Conservation (phyloP, 2,329 filamentous ascomycete genomes). For the Daldinia sp. region DNA sequence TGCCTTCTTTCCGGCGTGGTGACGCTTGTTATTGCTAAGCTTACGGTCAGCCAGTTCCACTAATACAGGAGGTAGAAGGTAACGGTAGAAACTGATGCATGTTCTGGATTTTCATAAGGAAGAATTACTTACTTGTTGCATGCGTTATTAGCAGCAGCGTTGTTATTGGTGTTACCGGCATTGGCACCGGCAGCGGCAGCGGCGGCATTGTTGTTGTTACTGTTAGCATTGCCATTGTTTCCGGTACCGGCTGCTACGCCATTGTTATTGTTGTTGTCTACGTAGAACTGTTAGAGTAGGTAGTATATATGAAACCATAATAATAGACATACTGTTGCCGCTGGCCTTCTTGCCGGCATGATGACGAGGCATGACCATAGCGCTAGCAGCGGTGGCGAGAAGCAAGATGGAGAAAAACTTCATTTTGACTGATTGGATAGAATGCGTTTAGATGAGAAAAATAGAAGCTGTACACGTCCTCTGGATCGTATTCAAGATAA, state of each 20-base stretch:
- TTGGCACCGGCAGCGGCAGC: slow-evolving; percentile 6
- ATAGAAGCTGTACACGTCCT: slow-evolving; percentile 17
- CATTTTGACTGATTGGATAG: slow-evolving; percentile 35
- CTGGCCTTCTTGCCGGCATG: slow-evolving; percentile 37
- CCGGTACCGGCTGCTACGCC: slow-evolving; percentile 5
- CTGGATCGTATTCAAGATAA: slow-evolving; percentile 24
- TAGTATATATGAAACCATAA: background rate
- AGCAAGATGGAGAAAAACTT: slow-evolving; percentile 41
- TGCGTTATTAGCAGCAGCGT: slow-evolving; percentile 15
- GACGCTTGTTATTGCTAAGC: slow-evolving; percentile 37
- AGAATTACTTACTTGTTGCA: slow-evolving; percentile 29
- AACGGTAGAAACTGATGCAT: background rate
- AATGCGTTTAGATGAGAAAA: slow-evolving; percentile 7
- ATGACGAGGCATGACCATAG: slow-evolving; percentile 40
- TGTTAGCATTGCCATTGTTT: slow-evolving; percentile 13
- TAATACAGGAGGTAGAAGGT: background rate
- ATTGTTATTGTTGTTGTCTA: background rate
- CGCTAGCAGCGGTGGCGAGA: slow-evolving; percentile 39
- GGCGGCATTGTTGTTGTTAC: slow-evolving; percentile 1
- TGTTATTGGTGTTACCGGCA: slow-evolving; percentile 7
- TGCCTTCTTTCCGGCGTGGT: slow-evolving; percentile 33
- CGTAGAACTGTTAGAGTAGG: background rate
- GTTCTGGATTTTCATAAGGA: background rate
- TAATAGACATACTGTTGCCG: slow-evolving; percentile 13
- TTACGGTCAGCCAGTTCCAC: background rate